These are phyloP conservation scores for Xylaria longipes DNA, from an alignment of 495 filamentous ascomycete species.

Conservation along the genomic window DNA sequence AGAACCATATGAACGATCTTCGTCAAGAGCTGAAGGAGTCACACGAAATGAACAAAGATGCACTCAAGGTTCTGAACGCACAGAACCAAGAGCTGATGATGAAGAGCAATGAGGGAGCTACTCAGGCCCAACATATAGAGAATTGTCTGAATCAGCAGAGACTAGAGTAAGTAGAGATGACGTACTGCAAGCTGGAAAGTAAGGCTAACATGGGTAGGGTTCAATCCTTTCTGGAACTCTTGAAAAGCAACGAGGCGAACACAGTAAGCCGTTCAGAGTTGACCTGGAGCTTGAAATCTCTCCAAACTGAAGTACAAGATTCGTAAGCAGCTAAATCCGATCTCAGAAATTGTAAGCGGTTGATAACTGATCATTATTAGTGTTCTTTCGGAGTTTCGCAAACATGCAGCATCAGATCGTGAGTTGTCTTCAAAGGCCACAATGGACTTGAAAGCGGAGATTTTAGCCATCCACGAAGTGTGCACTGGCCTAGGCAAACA, in stretches of 20 bases:
- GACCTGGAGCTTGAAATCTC: slow-evolving; percentile 24
- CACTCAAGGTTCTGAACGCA: slow-evolving; percentile 35
- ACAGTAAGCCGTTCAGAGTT: slow-evolving; percentile 20
- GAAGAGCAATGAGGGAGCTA: slow-evolving; percentile 32
- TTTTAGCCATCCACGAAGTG: slow-evolving; percentile 9
- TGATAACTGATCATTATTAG: neutral
- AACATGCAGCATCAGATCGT: slow-evolving; percentile 14
- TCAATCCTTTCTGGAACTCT: slow-evolving; percentile 21
- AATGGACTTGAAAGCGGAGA: slow-evolving; percentile 11
- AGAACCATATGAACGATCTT: slow-evolving; percentile 32
- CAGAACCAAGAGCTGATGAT: slow-evolving; percentile 43
- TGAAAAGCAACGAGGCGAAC: slow-evolving; percentile 26
- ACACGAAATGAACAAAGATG: slow-evolving; percentile 35
- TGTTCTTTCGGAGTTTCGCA: slow-evolving; percentile 16
- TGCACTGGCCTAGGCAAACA: slow-evolving; percentile 8
- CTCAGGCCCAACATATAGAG: slow-evolving; percentile 23
- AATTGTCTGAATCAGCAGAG: slow-evolving; percentile 30
- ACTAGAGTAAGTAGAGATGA: slow-evolving; percentile 26
- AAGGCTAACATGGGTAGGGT: slow-evolving; percentile 30
- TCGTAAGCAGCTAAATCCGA: slow-evolving; percentile 21
- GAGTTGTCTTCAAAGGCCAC: slow-evolving; percentile 8
- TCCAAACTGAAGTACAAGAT: slow-evolving; percentile 25
- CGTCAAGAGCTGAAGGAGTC: slow-evolving; percentile 36
- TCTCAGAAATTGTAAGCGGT: neutral
- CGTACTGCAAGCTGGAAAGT: neutral